phyloP scores from a whole-genome alignment of 148 eudicot species.

The Cornus florida region DNA sequence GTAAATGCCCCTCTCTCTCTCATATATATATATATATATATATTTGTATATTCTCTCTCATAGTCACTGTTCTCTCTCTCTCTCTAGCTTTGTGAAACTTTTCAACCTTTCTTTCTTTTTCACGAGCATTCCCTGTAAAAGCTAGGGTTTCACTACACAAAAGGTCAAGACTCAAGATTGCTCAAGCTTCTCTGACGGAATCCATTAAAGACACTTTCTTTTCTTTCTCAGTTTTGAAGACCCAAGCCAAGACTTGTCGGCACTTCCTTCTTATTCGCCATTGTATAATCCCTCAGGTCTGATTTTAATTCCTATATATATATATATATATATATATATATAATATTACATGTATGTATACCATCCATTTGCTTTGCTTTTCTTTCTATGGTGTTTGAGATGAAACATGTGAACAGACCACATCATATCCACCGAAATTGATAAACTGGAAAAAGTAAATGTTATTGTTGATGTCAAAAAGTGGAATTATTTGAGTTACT shows the following conservation, averaged over 20 bases:
- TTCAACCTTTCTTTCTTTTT: constrained; percentile 25
- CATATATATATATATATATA: not conserved
- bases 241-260: constrained; percentile 32
- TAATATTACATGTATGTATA: not conserved
- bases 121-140: constrained; percentile 56
- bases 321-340: not conserved
- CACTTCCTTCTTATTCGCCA: constrained; percentile 17
- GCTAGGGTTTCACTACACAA: constrained; percentile 30
- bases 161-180: constrained; percentile 12
- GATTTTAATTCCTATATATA: not conserved
- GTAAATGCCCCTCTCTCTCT: not conserved
- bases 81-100: constrained; percentile 20
- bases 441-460: not conserved
- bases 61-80: no score
- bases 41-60: no score
- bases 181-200: constrained; percentile 14
- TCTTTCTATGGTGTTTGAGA: constrained; percentile 6
- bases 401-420: not conserved
- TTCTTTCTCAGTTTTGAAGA: not conserved
- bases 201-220: constrained; percentile 35
- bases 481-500: constrained; percentile 17
- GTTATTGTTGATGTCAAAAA: constrained; percentile 23
- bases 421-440: constrained; percentile 8
- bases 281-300: not conserved
- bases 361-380: constrained; percentile 1